A percentile compares a stretch with the other conserved stretches of the same genome.
Evolutionary conservation across 225 moss, liverwort and hornwort species (phyloP).

Genomic region (Polytrichum formosum): DNA sequence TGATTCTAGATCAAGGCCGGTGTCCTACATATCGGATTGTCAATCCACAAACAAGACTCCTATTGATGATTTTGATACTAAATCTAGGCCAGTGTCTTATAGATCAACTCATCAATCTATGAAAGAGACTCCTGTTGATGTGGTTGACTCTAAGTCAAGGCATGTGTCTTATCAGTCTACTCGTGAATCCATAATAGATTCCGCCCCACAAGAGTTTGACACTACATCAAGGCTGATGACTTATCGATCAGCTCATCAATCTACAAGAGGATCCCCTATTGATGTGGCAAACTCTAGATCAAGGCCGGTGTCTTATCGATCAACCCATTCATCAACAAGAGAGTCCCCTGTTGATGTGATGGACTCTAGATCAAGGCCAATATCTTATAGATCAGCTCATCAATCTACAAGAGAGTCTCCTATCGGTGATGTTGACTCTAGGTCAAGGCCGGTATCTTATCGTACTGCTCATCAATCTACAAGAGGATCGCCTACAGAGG

Average conservation of each 20-base stretch:
- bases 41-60: neutral
- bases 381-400: neutral
- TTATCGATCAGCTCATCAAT: neutral
- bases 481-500: accelerated
- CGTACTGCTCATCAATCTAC: too few species aligned
- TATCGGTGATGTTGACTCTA: too few species aligned
- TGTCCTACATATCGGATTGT: neutral
- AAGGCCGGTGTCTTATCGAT: neutral
- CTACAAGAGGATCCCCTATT: neutral
- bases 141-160: neutral
- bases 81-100: slow-evolving; percentile 13
- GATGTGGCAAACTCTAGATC: neutral
- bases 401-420: neutral
- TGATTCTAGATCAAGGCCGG: neutral
- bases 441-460: too few species aligned
- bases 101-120: neutral
- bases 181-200: neutral
- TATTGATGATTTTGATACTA: neutral
- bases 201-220: too few species aligned
- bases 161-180: too few species aligned
- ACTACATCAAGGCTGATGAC: too few species aligned
- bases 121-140: too few species aligned
- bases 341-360: neutral
- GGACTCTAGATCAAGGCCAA: neutral
- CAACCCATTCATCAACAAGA: neutral